Conservation (phyloP, 2,329 filamentous ascomycete genomes). For the Aspergillus uvarum region DNA sequence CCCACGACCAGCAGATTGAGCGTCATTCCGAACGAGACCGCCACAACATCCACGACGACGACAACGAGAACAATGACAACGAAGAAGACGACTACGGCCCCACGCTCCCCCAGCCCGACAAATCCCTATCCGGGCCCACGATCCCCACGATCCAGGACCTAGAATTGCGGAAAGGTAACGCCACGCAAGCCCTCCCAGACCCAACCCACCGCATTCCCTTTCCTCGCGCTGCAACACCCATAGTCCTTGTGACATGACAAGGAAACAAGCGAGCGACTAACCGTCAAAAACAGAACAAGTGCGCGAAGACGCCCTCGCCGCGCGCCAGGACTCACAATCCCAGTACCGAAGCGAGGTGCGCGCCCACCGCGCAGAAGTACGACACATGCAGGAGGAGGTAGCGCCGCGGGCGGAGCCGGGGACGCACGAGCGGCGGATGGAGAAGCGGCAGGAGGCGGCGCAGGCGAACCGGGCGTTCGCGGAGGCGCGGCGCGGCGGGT, state of each 20-base stretch:
- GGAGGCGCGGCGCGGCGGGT: slow-evolving; percentile 57
- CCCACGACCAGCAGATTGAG: slow-evolving; percentile 23
- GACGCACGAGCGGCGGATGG: slow-evolving; percentile 76
- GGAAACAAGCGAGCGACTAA: no score
- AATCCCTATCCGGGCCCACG: slow-evolving; percentile 50
- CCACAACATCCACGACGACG: slow-evolving; percentile 20
- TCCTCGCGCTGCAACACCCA: no score
- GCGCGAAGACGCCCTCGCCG: slow-evolving; percentile 30
- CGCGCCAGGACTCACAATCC: slow-evolving; percentile 29
- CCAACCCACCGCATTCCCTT: no score
- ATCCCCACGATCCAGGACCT: slow-evolving; percentile 76
- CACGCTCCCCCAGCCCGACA: slow-evolving; percentile 41
- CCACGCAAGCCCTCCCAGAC: no score
- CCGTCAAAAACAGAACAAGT: slow-evolving; percentile 29
- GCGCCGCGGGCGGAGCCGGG: slow-evolving; percentile 79
- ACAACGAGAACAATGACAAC: slow-evolving; percentile 46
- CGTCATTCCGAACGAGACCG: not conserved
- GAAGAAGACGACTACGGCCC: slow-evolving; percentile 66
- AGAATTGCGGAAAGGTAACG: slow-evolving; percentile 51
- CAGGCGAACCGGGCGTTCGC: slow-evolving; percentile 72
- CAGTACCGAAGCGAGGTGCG: slow-evolving; percentile 55
- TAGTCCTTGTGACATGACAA: no score
- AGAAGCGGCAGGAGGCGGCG: slow-evolving; percentile 75
- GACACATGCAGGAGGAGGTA: slow-evolving; percentile 64
- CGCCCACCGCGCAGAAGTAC: slow-evolving; percentile 35